Percentiles rank a stretch among this genome's conserved stretches.
Conservation (phyloP, 2,329 filamentous ascomycete species). For the Penicillium sp. region DNA sequence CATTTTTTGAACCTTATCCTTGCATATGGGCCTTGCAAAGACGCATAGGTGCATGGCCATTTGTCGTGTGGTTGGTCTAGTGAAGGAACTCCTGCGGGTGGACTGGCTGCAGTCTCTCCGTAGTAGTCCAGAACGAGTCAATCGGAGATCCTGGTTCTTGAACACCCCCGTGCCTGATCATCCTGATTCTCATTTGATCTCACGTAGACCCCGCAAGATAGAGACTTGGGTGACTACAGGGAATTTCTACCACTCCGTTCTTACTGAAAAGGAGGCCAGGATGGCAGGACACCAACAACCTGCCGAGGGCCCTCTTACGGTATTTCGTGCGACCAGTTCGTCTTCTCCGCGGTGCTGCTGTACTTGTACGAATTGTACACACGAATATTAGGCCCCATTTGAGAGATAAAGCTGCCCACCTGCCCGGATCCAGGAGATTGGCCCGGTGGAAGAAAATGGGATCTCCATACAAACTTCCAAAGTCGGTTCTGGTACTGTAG, state of each 20-base stretch:
- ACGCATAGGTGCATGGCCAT: neutral
- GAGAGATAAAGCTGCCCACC: conserved; percentile 12
- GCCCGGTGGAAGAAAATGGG: conserved; percentile 3
- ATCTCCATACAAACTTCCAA: conserved; percentile 15
- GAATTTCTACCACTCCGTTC: neutral
- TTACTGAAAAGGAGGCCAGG: neutral
- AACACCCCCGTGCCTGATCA: too few relatives aligned
- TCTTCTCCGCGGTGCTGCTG: neutral
- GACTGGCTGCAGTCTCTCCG: neutral
- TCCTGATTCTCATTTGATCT: neutral
- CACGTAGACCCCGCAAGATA: neutral
- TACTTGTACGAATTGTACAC: neutral
- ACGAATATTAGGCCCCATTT: conserved; percentile 17
- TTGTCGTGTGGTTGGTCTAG: neutral
- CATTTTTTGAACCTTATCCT: neutral
- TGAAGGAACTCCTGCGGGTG: neutral
- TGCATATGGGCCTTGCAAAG: neutral
- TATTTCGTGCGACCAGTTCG: neutral
- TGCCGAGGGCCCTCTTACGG: neutral
- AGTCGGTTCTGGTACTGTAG: conserved; percentile 10
- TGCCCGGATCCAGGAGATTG: conserved; percentile 9
- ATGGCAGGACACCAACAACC: neutral
- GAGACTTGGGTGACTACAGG: neutral
- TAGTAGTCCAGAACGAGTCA: neutral
- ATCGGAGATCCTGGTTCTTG: neutral